A percentile compares a stretch with the other conserved stretches of the same genome.
phyloP scores from a whole-genome alignment of 2,329 filamentous ascomycete genomes.

The Cryphonectria parasitica region DNA sequence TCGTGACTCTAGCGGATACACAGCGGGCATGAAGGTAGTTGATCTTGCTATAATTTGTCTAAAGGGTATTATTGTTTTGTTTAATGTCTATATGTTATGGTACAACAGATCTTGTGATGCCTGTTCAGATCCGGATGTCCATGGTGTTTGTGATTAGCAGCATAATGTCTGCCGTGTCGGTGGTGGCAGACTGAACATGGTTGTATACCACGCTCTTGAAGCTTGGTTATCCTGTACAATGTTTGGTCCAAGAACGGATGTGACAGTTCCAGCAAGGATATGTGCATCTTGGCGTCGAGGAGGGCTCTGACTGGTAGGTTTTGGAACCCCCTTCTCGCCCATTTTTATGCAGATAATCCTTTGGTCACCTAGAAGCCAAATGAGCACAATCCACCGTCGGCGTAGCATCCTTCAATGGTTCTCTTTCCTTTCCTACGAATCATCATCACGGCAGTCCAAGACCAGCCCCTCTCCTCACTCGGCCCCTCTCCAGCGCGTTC shows the following conservation, averaged over 20 bases:
- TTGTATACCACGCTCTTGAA: background rate
- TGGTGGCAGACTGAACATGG: background rate
- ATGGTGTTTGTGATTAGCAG: background rate
- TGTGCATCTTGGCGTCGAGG: background rate
- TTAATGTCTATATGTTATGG: background rate
- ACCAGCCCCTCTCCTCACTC: background rate
- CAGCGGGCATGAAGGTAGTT: background rate
- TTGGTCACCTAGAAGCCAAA: background rate
- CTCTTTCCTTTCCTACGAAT: background rate
- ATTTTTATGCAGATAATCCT: background rate
- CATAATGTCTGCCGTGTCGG: background rate
- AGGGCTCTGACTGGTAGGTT: background rate
- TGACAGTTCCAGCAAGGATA: background rate
- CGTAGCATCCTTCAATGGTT: background rate
- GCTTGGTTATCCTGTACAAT: background rate
- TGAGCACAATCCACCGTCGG: background rate
- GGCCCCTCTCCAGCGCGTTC: conserved; percentile 65
- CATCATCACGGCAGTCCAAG: conserved; percentile 11
- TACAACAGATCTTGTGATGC: background rate
- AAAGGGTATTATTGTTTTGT: background rate
- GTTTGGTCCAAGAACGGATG: background rate
- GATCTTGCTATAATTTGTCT: background rate
- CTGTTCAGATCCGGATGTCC: background rate
- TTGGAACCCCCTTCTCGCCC: background rate
- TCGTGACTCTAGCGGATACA: background rate